Conservation (phyloP, 306 rosid species). For the Argentina anserina region DNA sequence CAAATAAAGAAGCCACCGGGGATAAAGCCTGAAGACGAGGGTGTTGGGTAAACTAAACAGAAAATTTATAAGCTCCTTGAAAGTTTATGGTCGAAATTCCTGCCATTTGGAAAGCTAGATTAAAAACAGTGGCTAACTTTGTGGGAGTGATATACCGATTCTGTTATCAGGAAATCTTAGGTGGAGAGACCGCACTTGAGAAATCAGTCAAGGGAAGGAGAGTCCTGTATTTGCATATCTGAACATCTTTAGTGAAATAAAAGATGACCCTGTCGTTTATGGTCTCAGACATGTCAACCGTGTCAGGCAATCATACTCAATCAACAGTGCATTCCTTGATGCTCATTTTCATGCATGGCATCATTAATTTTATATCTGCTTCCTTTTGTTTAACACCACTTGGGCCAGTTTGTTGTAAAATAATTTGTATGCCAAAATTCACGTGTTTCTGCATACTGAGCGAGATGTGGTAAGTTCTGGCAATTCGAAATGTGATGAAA, state of each 20-base stretch:
- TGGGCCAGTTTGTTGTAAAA: neutral
- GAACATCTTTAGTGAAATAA: neutral
- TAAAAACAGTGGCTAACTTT: constrained; percentile 6
- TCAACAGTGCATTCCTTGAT: neutral
- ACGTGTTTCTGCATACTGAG: neutral
- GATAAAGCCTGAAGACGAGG: neutral
- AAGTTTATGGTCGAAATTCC: neutral
- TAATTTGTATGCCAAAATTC: neutral
- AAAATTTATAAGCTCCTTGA: neutral
- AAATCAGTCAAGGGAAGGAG: neutral
- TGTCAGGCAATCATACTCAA: neutral
- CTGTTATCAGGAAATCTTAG: neutral
- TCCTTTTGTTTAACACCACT: neutral
- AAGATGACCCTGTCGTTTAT: neutral
- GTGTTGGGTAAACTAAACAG: neutral
- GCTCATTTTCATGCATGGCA: neutral
- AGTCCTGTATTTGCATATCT: neutral
- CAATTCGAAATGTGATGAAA: neutral
- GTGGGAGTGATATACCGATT: neutral
- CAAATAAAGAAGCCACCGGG: neutral
- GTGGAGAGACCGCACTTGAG: neutral
- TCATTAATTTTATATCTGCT: neutral
- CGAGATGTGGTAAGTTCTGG: neutral
- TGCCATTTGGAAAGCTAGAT: neutral
- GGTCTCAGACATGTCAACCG: neutral